Percentiles rank a stretch among this genome's conserved stretches.
These are phyloP conservation scores for Candida odintsovae DNA, from an alignment of 805 yeast genomes.

Conservation along the genomic window DNA sequence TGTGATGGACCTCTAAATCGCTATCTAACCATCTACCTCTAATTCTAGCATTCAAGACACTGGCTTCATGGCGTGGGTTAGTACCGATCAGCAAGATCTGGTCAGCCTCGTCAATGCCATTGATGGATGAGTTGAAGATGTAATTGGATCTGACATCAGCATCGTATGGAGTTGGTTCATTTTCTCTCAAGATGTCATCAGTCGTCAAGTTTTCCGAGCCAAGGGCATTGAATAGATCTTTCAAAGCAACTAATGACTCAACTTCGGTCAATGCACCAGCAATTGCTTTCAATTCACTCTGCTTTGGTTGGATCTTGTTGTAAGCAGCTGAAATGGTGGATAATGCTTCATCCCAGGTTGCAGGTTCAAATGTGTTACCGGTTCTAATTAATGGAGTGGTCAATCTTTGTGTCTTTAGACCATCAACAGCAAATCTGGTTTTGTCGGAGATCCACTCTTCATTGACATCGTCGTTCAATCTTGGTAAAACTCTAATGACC, in stretches of 20 bases:
- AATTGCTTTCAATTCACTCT: constrained; percentile 72
- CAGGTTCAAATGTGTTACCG: constrained; percentile 63
- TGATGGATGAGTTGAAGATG: constrained; percentile 71
- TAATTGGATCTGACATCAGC: constrained; percentile 74
- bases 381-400: constrained; percentile 73
- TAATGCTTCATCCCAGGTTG: constrained; percentile 86
- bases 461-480: constrained; percentile 79
- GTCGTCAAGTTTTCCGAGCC: constrained; percentile 79
- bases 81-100: constrained; percentile 77
- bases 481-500: constrained; percentile 81
- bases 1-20: constrained; percentile 59
- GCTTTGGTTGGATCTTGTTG: constrained; percentile 48
- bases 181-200: constrained; percentile 43
- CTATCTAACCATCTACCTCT: constrained; percentile 75
- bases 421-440: constrained; percentile 81
- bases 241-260: constrained; percentile 75
- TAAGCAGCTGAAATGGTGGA: constrained; percentile 61
- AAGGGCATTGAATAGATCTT: constrained; percentile 68
- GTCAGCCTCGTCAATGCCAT: constrained; percentile 79
- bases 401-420: constrained; percentile 78
- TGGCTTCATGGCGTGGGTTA: constrained; percentile 87
- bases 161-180: constrained; percentile 56
- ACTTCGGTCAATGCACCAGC: constrained; percentile 81
- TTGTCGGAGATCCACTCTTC: constrained; percentile 93
- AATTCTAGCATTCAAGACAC: constrained; percentile 78